Conservation (phyloP, 495 filamentous ascomycete genomes). For the Neurospora africana region DNA sequence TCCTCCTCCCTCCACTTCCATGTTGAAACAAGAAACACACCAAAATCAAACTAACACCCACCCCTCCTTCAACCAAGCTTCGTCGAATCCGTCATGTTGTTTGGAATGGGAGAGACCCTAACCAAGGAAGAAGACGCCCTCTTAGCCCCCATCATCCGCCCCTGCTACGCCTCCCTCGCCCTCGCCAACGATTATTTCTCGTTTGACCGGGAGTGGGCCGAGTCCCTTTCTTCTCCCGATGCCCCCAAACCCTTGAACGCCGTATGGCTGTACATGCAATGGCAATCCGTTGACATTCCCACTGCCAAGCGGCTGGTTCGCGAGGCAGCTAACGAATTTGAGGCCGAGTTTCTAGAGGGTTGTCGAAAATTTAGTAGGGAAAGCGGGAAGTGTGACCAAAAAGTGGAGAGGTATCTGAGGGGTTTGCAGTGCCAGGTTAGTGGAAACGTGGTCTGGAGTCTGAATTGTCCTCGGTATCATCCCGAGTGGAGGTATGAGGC, state of each 20-base stretch:
- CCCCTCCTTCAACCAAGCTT: not conserved
- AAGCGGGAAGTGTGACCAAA: not conserved
- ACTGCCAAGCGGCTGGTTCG: not conserved
- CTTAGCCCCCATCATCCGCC: not conserved
- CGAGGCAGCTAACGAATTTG: not conserved
- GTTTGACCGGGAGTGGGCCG: not conserved
- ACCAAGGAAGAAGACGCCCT: not conserved
- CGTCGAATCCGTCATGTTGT: not conserved
- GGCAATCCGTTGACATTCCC: not conserved
- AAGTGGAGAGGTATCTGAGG: not conserved
- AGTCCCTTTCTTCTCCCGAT: not conserved
- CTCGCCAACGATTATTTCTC: constrained; percentile 5
- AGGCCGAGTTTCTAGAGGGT: not conserved
- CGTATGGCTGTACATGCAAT: not conserved
- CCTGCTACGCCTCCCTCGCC: not conserved
- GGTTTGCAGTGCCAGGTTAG: not conserved
- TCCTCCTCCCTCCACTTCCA: not conserved
- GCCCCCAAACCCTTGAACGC: not conserved
- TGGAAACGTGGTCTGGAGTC: not conserved
- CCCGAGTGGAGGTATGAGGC: not conserved
- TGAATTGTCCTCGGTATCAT: constrained; percentile 1
- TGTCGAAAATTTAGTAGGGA: not conserved
- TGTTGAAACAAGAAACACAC: not conserved
- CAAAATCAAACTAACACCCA: not conserved
- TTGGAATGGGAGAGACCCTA: not conserved